Evolutionary conservation across 768 basidiomycete species (phyloP), one percentile per base, ranked within the genome.

Genomic region (Mycena vitilis): DNA sequence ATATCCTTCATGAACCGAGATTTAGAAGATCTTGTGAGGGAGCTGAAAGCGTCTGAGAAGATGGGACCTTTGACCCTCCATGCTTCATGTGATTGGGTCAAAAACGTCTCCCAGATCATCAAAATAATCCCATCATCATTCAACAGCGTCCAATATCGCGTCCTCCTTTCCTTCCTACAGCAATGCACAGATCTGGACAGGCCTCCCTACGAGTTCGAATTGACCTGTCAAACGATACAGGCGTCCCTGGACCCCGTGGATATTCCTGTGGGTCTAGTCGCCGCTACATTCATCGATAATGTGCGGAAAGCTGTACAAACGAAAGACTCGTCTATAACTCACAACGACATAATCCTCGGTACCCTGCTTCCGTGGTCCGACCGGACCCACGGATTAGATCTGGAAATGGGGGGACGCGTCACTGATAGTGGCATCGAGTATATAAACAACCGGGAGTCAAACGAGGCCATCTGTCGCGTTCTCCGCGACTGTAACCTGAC

Each of bases 361-460:
- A 69, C 65, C 8, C 37, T 72, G 1, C 71, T 72, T 34, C 71
- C 71, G 4, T 72, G 63, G 65, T 66, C 69, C 42, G 64, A 72
- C 55, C 20, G 38, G 5, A 49, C 15, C 23, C 34, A 40, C 22
- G 44, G 59, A 6, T 3, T 63, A 5, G 57, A 63, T 10, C 0
- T 40, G 5, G 63, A 69, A 22, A 23, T 66, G 55, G 45, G 42
- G 7, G 42, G 69, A 22, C 63, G 60, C 20, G 45, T 72, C 16
- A 60, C 38, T 2, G 67, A 72, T 60, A 60, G 63, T 36, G 56
- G 58, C 30, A 34, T 72, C 30, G 64, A 69, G 38, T 72, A 69
- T 45, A 45, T 72, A 30, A 72, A 72, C 57, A 57, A 68, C 44
- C 45, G 71, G 16, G 47, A 47, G 8, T 53, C 20, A 2, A 63